phyloP scores from a whole-genome alignment of 2,329 filamentous ascomycete genomes.

The Ceratocystis colombiana region DNA sequence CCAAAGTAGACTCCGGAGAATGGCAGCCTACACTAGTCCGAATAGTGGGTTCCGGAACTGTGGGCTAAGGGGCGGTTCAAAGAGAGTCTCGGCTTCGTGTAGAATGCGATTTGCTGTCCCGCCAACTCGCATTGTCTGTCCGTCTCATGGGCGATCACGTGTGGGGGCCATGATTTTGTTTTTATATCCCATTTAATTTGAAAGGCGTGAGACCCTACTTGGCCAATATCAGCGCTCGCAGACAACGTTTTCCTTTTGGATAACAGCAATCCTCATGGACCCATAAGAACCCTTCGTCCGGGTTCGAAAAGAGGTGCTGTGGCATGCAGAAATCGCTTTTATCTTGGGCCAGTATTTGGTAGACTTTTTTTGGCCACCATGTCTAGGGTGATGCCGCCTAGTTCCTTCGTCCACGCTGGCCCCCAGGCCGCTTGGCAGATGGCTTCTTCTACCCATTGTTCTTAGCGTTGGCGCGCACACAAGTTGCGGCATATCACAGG shows the following conservation, averaged over 20 bases:
- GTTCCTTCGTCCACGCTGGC: constrained; percentile 19
- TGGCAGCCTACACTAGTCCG: too few relatives aligned
- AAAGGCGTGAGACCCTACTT: not conserved
- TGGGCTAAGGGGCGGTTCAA: too few relatives aligned
- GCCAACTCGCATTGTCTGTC: too few relatives aligned
- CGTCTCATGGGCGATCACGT: too few relatives aligned
- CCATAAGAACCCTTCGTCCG: not conserved
- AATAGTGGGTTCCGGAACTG: too few relatives aligned
- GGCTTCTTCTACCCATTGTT: constrained; percentile 26
- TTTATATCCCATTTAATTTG: too few relatives aligned
- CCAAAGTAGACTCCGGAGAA: too few relatives aligned
- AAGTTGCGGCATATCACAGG: not conserved
- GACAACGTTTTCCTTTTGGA: not conserved
- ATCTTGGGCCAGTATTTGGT: not conserved
- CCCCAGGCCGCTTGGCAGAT: constrained; percentile 26
- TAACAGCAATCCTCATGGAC: not conserved
- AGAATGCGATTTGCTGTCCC: too few relatives aligned
- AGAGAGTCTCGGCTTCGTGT: too few relatives aligned
- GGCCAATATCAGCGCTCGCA: not conserved
- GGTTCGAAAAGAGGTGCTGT: not conserved
- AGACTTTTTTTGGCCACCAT: not conserved
- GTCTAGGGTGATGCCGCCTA: not conserved
- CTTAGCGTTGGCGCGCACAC: constrained; percentile 21
- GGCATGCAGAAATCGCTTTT: too few relatives aligned
- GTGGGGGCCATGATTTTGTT: too few relatives aligned